Conservation (phyloP, 2,329 filamentous ascomycete species). For the Fusarium compactum region DNA sequence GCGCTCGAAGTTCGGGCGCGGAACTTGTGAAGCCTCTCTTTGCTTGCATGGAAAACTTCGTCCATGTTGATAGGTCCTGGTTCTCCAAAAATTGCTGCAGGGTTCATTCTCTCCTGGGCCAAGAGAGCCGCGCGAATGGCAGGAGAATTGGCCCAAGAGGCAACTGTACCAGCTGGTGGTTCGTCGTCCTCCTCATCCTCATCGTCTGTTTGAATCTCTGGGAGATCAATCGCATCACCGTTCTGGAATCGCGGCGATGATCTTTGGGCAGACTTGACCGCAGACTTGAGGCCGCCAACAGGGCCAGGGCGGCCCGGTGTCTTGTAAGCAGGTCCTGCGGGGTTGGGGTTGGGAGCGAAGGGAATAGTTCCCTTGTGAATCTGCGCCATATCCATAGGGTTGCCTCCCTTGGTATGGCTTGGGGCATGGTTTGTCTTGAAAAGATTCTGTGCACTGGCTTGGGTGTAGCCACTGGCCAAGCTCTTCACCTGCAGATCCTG, state of each 20-base stretch:
- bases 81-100: conserved; percentile 87
- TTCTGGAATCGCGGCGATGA: conserved; percentile 89
- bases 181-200: conserved; percentile 83
- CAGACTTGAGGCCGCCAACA: conserved; percentile 62
- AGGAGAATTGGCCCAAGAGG: conserved; percentile 90
- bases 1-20: conserved; percentile 92
- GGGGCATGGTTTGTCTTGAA: conserved; percentile 78
- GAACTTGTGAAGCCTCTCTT: conserved; percentile 88
- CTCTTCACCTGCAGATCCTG: conserved; percentile 73
- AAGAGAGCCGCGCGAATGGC: conserved; percentile 81
- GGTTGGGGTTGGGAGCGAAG: conserved; percentile 79
- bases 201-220: conserved; percentile 94
- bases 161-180: conserved; percentile 67
- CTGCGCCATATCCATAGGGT: conserved; percentile 87
- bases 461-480: conserved; percentile 71
- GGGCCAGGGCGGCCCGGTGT: conserved; percentile 72
- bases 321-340: conserved; percentile 70
- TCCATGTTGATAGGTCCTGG: conserved; percentile 93
- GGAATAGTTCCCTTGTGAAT: conserved; percentile 90
- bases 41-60: conserved; percentile 92
- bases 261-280: conserved; percentile 69
- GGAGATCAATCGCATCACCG: conserved; percentile 90
- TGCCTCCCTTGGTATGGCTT: conserved; percentile 70
- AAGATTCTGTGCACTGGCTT: conserved; percentile 65
- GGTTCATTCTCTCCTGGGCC: conserved; percentile 87